phyloP scores from a whole-genome alignment of 2,329 filamentous ascomycete genomes.

The Calcarisporium arbuscula region DNA sequence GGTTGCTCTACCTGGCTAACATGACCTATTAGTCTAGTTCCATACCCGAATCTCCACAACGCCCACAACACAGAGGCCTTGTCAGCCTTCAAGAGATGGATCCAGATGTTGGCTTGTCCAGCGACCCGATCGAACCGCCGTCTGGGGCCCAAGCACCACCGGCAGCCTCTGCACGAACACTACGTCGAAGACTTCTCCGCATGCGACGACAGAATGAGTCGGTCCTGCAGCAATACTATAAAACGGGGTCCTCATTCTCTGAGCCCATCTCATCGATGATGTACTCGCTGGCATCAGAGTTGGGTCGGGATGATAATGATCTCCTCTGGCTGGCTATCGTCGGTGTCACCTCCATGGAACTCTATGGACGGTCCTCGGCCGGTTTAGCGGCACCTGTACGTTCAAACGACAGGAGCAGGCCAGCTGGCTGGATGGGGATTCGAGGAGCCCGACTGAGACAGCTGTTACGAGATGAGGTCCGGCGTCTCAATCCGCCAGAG shows the following conservation, averaged over 20 bases:
- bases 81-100: slow-evolving; percentile 48
- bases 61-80: slow-evolving; percentile 54
- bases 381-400: slow-evolving; percentile 61
- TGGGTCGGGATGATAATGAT: slow-evolving; percentile 95
- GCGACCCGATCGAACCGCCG: slow-evolving; percentile 45
- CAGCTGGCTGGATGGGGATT: slow-evolving; percentile 72
- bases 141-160: slow-evolving; percentile 53
- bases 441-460: slow-evolving; percentile 79
- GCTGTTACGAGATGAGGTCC: slow-evolving; percentile 85
- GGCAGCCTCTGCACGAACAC: slow-evolving; percentile 61
- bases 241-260: slow-evolving; percentile 80
- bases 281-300: slow-evolving; percentile 88
- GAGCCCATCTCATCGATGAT: slow-evolving; percentile 93
- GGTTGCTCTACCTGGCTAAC: slow-evolving; percentile 11
- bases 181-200: slow-evolving; percentile 67
- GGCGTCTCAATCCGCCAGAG: slow-evolving; percentile 80
- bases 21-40: slow-evolving; percentile 52
- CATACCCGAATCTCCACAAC: slow-evolving; percentile 58
- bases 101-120: slow-evolving; percentile 39
- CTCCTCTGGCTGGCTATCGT: slow-evolving; percentile 92
- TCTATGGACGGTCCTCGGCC: slow-evolving; percentile 80
- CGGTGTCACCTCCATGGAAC: slow-evolving; percentile 86
- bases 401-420: slow-evolving; percentile 47
- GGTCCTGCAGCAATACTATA: slow-evolving; percentile 76
- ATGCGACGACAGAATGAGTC: slow-evolving; percentile 72